Conservation (phyloP, 116 monocot genomes). For the Iris pallida region DNA sequence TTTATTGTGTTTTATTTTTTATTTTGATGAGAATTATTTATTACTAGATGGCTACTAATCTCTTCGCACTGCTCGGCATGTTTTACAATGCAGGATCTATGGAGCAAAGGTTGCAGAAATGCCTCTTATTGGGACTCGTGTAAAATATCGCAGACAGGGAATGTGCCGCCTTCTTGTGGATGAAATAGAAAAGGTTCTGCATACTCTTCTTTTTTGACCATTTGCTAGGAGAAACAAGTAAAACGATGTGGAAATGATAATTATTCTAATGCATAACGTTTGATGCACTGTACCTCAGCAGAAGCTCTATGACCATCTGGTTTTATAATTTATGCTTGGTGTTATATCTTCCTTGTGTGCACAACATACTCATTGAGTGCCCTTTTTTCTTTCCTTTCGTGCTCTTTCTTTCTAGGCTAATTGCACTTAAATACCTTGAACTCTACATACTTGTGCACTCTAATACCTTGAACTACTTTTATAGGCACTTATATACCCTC, state of each 20-base stretch:
- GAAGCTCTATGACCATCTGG: not conserved
- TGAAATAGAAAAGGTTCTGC: constrained; percentile 51
- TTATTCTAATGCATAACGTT: no score
- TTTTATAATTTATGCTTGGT: not conserved
- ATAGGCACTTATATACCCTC: no score
- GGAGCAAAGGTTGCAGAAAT: constrained; percentile 60
- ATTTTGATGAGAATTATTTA: not conserved
- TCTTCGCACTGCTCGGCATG: not conserved
- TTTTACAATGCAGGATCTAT: constrained; percentile 27
- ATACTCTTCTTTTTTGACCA: not conserved
- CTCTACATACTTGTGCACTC: no score
- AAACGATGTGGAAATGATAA: no score
- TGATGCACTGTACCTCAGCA: no score
- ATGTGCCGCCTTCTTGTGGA: constrained; percentile 56
- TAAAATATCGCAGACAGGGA: constrained; percentile 43
- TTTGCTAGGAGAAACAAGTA: not conserved
- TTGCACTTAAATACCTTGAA: no score
- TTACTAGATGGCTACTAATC: not conserved
- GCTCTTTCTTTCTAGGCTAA: no score
- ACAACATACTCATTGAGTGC: no score
- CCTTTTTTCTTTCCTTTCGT: no score
- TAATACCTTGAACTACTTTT: no score
- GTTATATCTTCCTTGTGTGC: not conserved
- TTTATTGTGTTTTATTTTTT: constrained; percentile 2
- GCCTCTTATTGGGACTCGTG: constrained; percentile 55